phyloP scores from a whole-genome alignment of 345 rosid genomes.

The Eutrema yunnanense region DNA sequence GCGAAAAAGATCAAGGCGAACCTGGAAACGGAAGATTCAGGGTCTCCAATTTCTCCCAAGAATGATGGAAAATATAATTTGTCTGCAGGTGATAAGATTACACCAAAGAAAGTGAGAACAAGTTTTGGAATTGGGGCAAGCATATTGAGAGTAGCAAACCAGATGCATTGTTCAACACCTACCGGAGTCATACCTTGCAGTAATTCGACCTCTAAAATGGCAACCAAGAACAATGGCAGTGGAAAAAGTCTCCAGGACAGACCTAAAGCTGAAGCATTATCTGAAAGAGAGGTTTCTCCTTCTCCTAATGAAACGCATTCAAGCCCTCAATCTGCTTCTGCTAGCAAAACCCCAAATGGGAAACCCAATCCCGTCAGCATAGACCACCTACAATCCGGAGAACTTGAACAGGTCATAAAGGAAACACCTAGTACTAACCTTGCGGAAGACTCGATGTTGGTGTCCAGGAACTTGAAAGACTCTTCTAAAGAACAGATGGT shows the following conservation, averaged over 20 bases:
- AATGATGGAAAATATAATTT: conserved; percentile 18
- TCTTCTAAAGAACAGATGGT: conserved; percentile 28
- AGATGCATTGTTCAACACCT: conserved; percentile 33
- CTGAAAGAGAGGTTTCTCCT: not conserved
- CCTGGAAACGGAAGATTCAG: conserved; percentile 18
- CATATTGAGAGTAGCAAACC: conserved; percentile 41
- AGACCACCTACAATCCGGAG: conserved; percentile 17
- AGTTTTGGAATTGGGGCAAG: conserved; percentile 42
- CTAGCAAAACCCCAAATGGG: conserved; percentile 37
- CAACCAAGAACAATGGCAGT: conserved; percentile 21
- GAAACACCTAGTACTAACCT: conserved; percentile 16
- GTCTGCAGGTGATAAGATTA: conserved; percentile 18
- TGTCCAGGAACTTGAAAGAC: conserved; percentile 21
- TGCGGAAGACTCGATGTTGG: conserved; percentile 25
- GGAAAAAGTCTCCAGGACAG: conserved; percentile 21
- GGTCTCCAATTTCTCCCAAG: conserved; percentile 20
- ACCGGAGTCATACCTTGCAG: conserved; percentile 22
- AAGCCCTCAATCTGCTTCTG: conserved; percentile 24
- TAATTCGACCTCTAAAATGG: not conserved
- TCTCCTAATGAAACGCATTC: conserved; percentile 34
- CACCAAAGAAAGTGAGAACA: conserved; percentile 29
- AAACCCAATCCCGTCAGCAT: conserved; percentile 34
- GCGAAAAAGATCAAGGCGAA: conserved; percentile 21
- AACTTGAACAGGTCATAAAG: conserved; percentile 13
- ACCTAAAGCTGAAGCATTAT: conserved; percentile 3